These are phyloP conservation scores for Coelastrella sp. DNA, from an alignment of 139 green algal species.

Conservation along the genomic window DNA sequence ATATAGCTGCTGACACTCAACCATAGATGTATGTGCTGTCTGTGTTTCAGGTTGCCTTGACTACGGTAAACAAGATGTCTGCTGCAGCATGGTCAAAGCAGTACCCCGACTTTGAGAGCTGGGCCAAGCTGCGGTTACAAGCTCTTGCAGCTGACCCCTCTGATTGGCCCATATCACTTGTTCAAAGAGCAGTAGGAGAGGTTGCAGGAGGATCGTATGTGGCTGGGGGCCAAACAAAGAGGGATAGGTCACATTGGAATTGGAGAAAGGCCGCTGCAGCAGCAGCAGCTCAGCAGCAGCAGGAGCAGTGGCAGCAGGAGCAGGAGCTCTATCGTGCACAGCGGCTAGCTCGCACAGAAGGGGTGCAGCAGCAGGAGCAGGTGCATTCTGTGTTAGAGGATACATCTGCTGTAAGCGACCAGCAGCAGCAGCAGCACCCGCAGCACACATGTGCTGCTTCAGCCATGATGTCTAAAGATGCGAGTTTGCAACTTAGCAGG, in stretches of 20 bases:
- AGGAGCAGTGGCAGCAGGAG: not conserved
- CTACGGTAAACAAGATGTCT: not conserved
- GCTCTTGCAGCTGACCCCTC: not conserved
- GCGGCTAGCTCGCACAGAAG: too few species aligned
- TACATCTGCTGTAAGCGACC: not conserved
- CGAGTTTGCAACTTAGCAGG: not conserved
- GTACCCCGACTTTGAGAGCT: constrained; percentile 12
- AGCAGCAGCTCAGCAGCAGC: not conserved
- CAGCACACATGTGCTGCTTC: not conserved
- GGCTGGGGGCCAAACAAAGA: not conserved
- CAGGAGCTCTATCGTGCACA: not conserved
- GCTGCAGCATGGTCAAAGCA: not conserved
- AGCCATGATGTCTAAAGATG: not conserved
- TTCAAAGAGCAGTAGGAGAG: not conserved
- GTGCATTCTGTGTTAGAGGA: not conserved
- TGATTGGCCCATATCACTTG: not conserved
- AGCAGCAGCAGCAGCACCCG: too few species aligned
- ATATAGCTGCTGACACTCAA: too few species aligned
- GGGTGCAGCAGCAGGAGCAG: not conserved
- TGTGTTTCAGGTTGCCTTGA: not conserved
- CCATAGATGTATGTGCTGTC: too few species aligned
- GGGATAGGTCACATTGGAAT: not conserved
- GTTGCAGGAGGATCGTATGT: not conserved
- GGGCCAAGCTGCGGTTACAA: not conserved
- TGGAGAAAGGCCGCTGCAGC: not conserved